Evolutionary conservation across 176 grass and related monocot genomes (phyloP).

Genomic region (Guadua angustifolia): DNA sequence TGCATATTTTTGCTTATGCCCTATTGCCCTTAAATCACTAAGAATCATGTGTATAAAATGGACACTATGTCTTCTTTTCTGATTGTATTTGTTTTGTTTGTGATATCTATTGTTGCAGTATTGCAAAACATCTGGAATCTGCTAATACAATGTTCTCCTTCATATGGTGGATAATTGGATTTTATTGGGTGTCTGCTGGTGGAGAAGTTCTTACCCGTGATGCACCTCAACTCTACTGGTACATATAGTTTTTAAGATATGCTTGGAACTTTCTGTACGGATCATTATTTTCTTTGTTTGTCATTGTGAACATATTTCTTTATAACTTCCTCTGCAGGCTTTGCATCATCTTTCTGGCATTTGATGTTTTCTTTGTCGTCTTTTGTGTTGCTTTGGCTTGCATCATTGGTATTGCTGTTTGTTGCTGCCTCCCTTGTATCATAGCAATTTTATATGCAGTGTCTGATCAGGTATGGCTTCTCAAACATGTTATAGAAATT

Average conservation of each 20-base stretch:
- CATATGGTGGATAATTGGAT: slow-evolving; percentile 72
- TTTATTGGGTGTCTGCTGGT: slow-evolving; percentile 67
- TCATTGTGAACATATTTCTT: neutral
- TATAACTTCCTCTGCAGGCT: slow-evolving; percentile 50
- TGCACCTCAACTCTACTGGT: slow-evolving; percentile 70
- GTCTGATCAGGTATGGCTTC: slow-evolving; percentile 59
- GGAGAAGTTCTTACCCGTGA: slow-evolving; percentile 53
- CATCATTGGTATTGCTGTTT: slow-evolving; percentile 75
- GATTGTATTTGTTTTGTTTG: neutral
- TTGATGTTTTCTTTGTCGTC: slow-evolving; percentile 81
- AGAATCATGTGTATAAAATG: neutral
- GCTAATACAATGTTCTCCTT: slow-evolving; percentile 66
- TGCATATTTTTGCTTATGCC: neutral
- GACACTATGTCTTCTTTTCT: neutral
- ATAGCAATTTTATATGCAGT: slow-evolving; percentile 79
- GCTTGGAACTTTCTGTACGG: neutral
- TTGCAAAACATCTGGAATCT: slow-evolving; percentile 63
- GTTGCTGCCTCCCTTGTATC: slow-evolving; percentile 86
- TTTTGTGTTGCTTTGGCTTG: slow-evolving; percentile 80
- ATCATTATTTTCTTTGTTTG: neutral
- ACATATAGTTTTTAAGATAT: slow-evolving; percentile 34
- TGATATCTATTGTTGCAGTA: slow-evolving; percentile 34
- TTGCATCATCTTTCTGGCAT: slow-evolving; percentile 73
- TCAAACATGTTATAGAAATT: neutral
- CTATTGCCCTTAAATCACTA: neutral